These are phyloP conservation scores for Byssochlamys sp. DNA, from an alignment of 2,329 filamentous ascomycete species.

Conservation along the genomic window DNA sequence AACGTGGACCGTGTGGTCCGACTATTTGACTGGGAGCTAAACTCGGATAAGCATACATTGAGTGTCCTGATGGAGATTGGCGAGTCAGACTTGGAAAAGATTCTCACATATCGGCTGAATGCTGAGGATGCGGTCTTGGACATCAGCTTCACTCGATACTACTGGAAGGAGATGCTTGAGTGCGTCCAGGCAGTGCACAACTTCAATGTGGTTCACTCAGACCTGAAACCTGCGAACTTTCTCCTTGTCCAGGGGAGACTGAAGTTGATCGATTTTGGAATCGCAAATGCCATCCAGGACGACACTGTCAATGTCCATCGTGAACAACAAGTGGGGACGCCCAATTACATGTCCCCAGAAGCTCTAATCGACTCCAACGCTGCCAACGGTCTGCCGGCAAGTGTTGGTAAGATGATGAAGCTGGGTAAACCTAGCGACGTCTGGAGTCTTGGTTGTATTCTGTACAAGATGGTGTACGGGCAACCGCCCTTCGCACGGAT, in stretches of 20 bases:
- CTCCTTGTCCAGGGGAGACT: constrained; percentile 80
- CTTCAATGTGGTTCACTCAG: constrained; percentile 87
- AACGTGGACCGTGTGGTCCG: constrained; percentile 84
- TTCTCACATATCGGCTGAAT: constrained; percentile 65
- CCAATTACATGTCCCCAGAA: constrained; percentile 98
- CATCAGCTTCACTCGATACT: constrained; percentile 83
- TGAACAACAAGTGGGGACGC: constrained; percentile 87
- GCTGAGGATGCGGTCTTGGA: constrained; percentile 69
- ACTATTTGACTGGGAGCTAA: constrained; percentile 85
- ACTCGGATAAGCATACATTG: constrained; percentile 79
- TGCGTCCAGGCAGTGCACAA: constrained; percentile 83
- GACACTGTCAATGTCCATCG: constrained; percentile 96
- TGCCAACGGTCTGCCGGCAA: constrained; percentile 39
- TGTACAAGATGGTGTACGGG: constrained; percentile 98
- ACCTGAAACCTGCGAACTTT: constrained; percentile 95
- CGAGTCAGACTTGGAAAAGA: constrained; percentile 81
- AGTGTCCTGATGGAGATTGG: constrained; percentile 95
- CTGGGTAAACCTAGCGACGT: constrained; percentile 91
- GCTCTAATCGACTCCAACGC: constrained; percentile 80
- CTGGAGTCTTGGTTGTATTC: constrained; percentile 90
- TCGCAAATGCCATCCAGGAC: constrained; percentile 94
- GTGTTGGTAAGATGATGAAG: constrained; percentile 69
- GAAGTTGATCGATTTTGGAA: constrained; percentile 97
- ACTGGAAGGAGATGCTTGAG: constrained; percentile 99
- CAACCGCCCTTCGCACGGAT: constrained; percentile 91